Base-by-base conservation (phyloP, 768 basidiomycete species). In the Auriscalpium orientale region DNA sequence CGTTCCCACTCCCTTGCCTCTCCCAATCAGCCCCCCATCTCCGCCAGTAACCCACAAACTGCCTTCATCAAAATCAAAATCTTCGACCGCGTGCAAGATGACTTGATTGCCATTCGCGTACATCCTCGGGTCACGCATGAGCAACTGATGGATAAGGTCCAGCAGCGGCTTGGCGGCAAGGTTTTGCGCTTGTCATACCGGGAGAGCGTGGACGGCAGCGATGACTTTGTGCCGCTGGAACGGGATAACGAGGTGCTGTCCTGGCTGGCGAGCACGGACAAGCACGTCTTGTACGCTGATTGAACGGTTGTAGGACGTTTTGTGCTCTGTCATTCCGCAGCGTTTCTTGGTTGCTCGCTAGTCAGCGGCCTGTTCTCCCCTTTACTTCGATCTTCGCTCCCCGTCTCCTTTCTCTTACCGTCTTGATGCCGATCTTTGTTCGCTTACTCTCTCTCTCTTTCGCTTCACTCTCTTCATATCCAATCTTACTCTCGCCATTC, bases 41-140 rank as follows among this genome's bases (percentile, higher is more conserved):
- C 89, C 50, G 82, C 85, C 16, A 80, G 79, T 46, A 89, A 89
- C 59, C 83, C 85, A 6, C 86, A 90, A 65, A 83, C 85, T 13
- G 89, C 95, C 21, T 98, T 94, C 71, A 80, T 98, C 62, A 99
- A 98, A 74, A 97, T 99, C 74, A 99, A 99, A 74, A 92, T 99
- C 46, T 97, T 97, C 68, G 91, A 97, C 72, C 83, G 90, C 40
- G 78, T 87, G 55, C 87, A 92, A 22, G 95, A 98, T 67, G 97
- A 99, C 69, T 75, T 98, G 54, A 93, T 98, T 60, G 97, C 97
- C 4, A 97, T 98, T 55, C 85, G 97, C 13, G 95, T 98, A 33
- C 94, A 95, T 67, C 97, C 97, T 21, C 82, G 80, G 51, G 94
- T 98, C 43, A 84, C 89, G 8, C 87, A 90, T 65, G 74, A 71